phyloP scores from a whole-genome alignment of 169 alveolate species.

The Plasmodium gonderi region DNA sequence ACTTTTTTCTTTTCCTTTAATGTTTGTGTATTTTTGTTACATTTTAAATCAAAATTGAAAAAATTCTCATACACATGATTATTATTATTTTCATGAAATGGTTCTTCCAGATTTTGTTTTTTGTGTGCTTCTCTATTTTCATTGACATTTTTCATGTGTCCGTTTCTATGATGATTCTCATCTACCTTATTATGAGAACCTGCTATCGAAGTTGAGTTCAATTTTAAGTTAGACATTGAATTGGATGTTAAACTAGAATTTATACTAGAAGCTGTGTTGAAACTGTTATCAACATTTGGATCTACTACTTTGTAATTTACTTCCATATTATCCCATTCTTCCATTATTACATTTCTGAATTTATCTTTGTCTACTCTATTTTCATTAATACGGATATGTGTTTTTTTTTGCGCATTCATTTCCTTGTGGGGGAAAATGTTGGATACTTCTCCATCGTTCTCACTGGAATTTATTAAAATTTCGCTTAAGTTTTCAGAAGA shows the following conservation, averaged over 20 bases:
- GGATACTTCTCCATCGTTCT: conserved; percentile 8
- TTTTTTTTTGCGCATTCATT: background rate
- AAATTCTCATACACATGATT: conserved; percentile 3
- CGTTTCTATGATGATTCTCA: background rate
- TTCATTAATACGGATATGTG: background rate
- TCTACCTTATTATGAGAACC: background rate
- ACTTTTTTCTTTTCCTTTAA: conserved; percentile 47
- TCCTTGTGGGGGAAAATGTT: background rate
- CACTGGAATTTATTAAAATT: conserved; percentile 8
- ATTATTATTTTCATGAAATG: background rate
- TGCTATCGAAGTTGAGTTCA: no score
- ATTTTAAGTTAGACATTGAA: no score
- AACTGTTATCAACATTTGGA: background rate
- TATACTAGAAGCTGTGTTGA: background rate
- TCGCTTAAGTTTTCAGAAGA: conserved; percentile 59
- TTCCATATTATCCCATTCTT: background rate
- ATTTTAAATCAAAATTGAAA: conserved; percentile 59
- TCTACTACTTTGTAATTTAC: background rate
- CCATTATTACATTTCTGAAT: background rate
- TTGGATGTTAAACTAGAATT: background rate
- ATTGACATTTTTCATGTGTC: background rate
- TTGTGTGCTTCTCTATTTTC: background rate
- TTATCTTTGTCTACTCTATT: background rate
- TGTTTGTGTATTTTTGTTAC: conserved; percentile 42
- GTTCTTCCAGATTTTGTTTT: background rate